phyloP scores from a whole-genome alignment of 441 rosid genomes.

The Populus hybrid region DNA sequence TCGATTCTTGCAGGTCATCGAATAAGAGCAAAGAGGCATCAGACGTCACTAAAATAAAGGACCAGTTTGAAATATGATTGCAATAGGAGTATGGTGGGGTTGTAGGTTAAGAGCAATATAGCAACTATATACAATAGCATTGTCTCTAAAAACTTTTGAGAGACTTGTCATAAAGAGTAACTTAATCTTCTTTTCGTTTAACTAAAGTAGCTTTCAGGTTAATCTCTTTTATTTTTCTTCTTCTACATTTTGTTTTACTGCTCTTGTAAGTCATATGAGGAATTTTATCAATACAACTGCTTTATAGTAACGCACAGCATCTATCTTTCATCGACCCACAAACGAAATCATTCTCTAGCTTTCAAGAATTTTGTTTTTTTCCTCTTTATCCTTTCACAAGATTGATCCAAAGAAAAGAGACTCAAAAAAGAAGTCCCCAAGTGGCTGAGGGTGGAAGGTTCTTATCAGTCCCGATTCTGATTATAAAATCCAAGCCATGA shows the following conservation, averaged over 20 bases:
- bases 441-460: conserved; percentile 17
- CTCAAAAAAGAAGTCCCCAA: conserved; percentile 16
- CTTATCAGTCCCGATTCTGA: conserved; percentile 43
- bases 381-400: conserved; percentile 16
- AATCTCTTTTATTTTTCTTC: conserved; percentile 6
- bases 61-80: conserved; percentile 34
- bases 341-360: conserved; percentile 43
- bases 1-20: conserved; percentile 43
- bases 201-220: conserved; percentile 33
- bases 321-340: conserved; percentile 33
- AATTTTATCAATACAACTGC: conserved; percentile 36
- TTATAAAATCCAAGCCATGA: conserved; percentile 29
- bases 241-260: conserved; percentile 20
- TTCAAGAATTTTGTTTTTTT: conserved; percentile 34
- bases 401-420: conserved; percentile 20
- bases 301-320: conserved; percentile 48
- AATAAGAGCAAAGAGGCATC: conserved; percentile 51
- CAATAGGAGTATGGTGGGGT: conserved; percentile 14
- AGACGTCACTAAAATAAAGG: conserved; percentile 42
- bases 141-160: conserved; percentile 15
- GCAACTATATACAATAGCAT: conserved; percentile 22
- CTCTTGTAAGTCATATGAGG: conserved; percentile 25
- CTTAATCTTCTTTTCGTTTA: conserved; percentile 2
- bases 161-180: conserved; percentile 27
- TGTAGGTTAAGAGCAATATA: conserved; percentile 19